These are phyloP conservation scores for Fremontodendron californicum DNA, from an alignment of 345 rosid species.

Conservation along the genomic window DNA sequence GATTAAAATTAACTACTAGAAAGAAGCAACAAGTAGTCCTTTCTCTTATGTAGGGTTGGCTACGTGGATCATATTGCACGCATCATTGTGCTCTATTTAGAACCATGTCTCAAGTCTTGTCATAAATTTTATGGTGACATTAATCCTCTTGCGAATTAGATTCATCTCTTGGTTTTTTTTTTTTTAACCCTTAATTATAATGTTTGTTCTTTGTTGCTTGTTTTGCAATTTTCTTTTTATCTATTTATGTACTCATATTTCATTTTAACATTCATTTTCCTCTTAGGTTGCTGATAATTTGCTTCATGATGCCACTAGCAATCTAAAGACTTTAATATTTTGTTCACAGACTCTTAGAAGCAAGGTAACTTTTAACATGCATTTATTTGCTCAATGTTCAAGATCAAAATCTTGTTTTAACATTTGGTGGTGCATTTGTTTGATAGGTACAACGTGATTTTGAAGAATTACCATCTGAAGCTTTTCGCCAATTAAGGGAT, in stretches of 20 bases:
- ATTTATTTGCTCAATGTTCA: conserved; percentile 2
- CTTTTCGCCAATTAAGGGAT: conserved; percentile 71
- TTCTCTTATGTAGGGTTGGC: not conserved
- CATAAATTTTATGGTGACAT: not conserved
- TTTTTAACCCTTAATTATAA: not conserved
- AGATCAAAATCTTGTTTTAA: conserved; percentile 6
- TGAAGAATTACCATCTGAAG: conserved; percentile 96
- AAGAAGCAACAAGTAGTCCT: not conserved
- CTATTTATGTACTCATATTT: not conserved
- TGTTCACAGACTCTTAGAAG: conserved; percentile 99
- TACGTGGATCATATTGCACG: not conserved
- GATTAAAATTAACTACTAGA: not conserved
- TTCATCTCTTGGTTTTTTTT: not conserved
- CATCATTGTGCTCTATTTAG: not conserved
- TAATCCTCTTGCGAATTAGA: not conserved
- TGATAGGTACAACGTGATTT: conserved; percentile 92
- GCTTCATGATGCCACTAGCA: conserved; percentile 95
- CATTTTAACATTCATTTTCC: conserved; percentile 11
- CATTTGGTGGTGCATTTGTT: conserved; percentile 16
- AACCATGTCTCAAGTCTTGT: not conserved
- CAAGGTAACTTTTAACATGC: conserved; percentile 67
- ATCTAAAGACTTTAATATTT: conserved; percentile 91
- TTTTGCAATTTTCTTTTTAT: not conserved
- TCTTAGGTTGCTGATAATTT: conserved; percentile 94
- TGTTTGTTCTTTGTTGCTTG: not conserved